A percentile compares a stretch with the other conserved stretches of the same genome.
Conservation (phyloP, 352 stramenopile species). For the Pythium pyrilobum region DNA sequence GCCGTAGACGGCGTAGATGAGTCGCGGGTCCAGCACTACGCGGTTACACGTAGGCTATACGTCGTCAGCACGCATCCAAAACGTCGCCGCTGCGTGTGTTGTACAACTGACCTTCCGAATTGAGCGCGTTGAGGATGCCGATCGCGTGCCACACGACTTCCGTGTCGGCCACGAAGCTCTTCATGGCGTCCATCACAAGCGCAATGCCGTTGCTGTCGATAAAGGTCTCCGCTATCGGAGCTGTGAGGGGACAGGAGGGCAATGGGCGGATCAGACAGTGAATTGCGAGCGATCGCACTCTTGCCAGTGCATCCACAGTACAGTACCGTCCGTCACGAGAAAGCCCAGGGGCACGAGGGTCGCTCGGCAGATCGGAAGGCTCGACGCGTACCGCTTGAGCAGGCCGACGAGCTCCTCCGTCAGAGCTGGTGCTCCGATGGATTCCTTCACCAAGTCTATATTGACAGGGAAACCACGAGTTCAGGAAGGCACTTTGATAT, state of each 20-base stretch:
- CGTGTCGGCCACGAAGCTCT: constrained; percentile 45
- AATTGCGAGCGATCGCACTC: too few species aligned
- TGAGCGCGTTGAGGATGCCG: constrained; percentile 60
- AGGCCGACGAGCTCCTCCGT: constrained; percentile 51
- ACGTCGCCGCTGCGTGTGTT: neutral
- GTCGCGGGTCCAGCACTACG: constrained; percentile 36
- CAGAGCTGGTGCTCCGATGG: constrained; percentile 40
- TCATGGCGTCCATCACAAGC: constrained; percentile 43
- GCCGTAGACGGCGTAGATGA: constrained; percentile 43
- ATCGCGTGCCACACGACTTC: constrained; percentile 73
- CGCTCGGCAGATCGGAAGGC: constrained; percentile 39
- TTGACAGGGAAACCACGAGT: neutral
- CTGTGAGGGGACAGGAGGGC: constrained; percentile 15
- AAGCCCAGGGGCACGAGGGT: constrained; percentile 54
- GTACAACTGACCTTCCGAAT: constrained; percentile 35
- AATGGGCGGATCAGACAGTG: neutral
- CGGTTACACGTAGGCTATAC: neutral
- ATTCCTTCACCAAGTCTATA: constrained; percentile 69
- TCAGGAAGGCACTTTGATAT: too few species aligned
- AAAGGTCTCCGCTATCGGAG: constrained; percentile 46
- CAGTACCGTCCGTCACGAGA: constrained; percentile 56
- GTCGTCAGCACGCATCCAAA: neutral
- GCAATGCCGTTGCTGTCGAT: constrained; percentile 59
- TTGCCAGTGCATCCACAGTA: neutral
- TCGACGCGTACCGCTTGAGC: constrained; percentile 48